Evolutionary conservation across 306 rosid species (phyloP).

Genomic region (Cicer arietinum): DNA sequence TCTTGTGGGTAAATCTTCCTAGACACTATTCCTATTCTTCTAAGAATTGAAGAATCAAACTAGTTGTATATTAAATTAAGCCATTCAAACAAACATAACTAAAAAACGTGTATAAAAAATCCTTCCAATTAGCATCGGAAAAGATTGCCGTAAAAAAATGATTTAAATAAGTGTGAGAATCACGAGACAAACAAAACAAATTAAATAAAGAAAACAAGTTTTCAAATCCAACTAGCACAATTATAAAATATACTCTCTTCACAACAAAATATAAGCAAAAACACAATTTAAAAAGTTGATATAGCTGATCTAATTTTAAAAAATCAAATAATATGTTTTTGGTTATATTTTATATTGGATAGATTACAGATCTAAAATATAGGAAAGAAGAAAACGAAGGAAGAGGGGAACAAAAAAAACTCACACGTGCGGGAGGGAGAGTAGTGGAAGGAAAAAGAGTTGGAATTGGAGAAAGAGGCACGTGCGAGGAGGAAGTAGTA

Average conservation of each 20-base stretch:
- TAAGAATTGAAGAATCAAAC: slow-evolving; percentile 18
- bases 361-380: slow-evolving; percentile 33
- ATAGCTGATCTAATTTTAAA: too few species aligned
- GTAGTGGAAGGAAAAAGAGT: neutral
- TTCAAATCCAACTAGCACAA: neutral
- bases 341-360: too few species aligned
- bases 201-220: neutral
- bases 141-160: slow-evolving; percentile 5
- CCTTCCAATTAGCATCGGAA: slow-evolving; percentile 21
- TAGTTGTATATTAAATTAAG: neutral
- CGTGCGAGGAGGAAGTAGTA: slow-evolving; percentile 48
- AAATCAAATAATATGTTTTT: too few species aligned
- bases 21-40: neutral
- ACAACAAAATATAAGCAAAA: too few species aligned
- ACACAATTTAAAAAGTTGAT: too few species aligned
- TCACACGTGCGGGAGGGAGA: slow-evolving; percentile 68
- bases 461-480: slow-evolving; percentile 43
- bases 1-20: neutral
- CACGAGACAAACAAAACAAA: slow-evolving; percentile 32
- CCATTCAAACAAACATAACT: neutral
- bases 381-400: neutral
- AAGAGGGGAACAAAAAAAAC: slow-evolving; percentile 18
- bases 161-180: slow-evolving; percentile 27
- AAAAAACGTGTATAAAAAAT: neutral
- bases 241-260: too few species aligned